Evolutionary conservation across 805 yeast species (phyloP), one percentile per base, ranked within the genome.

Genomic region (Ogataea nonfermentans): DNA sequence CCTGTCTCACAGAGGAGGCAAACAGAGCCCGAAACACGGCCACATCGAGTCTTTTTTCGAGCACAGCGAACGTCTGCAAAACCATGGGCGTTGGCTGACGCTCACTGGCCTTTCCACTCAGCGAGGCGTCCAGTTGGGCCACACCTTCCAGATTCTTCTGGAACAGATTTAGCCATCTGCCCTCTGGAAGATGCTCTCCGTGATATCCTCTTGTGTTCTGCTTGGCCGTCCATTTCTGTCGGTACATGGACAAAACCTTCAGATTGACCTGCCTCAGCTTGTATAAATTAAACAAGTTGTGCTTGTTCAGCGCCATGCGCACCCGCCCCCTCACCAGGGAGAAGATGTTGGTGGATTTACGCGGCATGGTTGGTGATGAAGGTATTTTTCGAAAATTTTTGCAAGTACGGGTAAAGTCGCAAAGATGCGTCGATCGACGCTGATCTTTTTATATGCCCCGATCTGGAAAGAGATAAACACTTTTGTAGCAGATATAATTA

Each of bases 161-260:
- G 66, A 91, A 90, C 35, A 74, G 62, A 7, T 78, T 66, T 57
- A 84, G 83, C 82, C 89, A 85, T 58, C 90, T 78, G 13, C 77
- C 68, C 61, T 93, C 99, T 1, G 91, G 84, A 40, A 91, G 62
- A 60, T 84, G 87, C 57, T 93, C 98, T 53, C 99, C 99, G 61
- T 91, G 99, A 62, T 91, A 91, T 1, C 91, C 83, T 66, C 99
- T 78, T 6, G 97, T 82, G 59, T 90, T 96, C 59, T 79, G 83
- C 63, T 93, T 91, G 36, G 96, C 82, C 6, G 73, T 66, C 91
- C 95, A 93, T 65, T 89, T 88, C 63, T 91, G 95, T 65, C 87
- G 95, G 66, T 73, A 93, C 43, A 87, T 69, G n/a, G 95, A 78
- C 63, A 76, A 76, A 4, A 79, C 72, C 46, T 71, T 68, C 57